These are phyloP conservation scores for Canariomyces notabilis DNA, from an alignment of 2,329 filamentous ascomycete genomes.

Conservation along the genomic window DNA sequence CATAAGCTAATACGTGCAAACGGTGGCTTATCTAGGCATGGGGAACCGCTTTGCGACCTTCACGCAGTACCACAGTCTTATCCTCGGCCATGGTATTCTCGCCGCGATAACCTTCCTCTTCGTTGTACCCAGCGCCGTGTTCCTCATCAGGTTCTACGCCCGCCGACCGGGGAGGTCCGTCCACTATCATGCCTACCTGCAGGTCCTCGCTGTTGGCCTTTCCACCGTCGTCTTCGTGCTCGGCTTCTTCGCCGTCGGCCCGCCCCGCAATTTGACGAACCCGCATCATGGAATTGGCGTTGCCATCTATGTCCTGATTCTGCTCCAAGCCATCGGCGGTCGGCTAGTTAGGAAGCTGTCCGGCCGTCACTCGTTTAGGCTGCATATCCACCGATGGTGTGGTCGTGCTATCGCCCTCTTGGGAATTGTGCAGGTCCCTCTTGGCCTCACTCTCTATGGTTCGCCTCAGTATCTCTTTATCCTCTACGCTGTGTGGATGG, in stretches of 20 bases:
- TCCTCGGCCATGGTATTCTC: constrained; percentile 67
- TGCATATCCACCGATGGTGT: constrained; percentile 80
- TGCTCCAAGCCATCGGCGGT: constrained; percentile 67
- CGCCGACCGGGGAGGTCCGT: constrained; percentile 57
- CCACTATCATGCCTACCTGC: constrained; percentile 67
- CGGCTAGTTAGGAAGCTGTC: constrained; percentile 54
- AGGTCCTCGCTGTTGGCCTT: constrained; percentile 63
- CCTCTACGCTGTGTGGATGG: constrained; percentile 74
- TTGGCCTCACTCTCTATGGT: constrained; percentile 88
- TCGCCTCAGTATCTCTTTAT: constrained; percentile 83
- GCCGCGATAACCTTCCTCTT: constrained; percentile 70
- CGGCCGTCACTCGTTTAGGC: constrained; percentile 44
- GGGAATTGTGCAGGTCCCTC: constrained; percentile 78
- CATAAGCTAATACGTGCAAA: constrained; percentile 13
- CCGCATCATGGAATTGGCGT: constrained; percentile 82
- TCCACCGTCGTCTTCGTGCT: constrained; percentile 68
- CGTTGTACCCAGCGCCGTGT: constrained; percentile 67
- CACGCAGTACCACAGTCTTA: constrained; percentile 63
- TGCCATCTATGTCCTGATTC: constrained; percentile 67
- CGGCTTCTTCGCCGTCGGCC: constrained; percentile 74
- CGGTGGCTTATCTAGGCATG: too few species aligned
- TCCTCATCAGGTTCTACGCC: constrained; percentile 67
- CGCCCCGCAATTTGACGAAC: constrained; percentile 66
- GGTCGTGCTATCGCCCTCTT: constrained; percentile 74
- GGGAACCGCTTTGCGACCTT: constrained; percentile 70